Evolutionary conservation across 768 basidiomycete species (phyloP), one percentile per base, ranked within the genome.

Genomic region (Mycena kentingensis): DNA sequence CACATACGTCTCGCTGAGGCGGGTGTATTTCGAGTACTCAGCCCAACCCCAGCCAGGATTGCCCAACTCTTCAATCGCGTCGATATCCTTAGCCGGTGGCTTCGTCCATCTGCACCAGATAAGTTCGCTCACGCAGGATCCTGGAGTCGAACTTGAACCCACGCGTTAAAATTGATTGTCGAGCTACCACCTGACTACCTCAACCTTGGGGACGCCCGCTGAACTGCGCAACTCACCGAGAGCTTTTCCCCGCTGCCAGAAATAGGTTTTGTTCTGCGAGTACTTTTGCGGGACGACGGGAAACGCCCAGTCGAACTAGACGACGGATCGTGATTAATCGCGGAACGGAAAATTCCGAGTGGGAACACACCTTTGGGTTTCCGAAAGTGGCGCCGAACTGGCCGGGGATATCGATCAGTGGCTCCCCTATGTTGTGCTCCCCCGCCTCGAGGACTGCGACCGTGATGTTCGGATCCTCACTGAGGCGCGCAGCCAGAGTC

Each of bases 31-130:
- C 4, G 60, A 50, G 22, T 64, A 65, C 24, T 62, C 55, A 7
- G 66, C 59, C 64, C 69, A 72, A 27, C 65, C 70, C 72, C 72
- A 74, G 18, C 73, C 73, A 2, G 65, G 58, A 50, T 74, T 74
- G 1, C 72, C 72, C 2, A 74, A 55, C 22, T 54, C 46, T 36
- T 70, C 71, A 18, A 65, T 50, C n/a, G n/a, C n/a, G n/a, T n/a
- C n/a, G n/a, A n/a, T n/a, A n/a, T n/a, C n/a, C n/a, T n/a, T n/a
- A n/a, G n/a, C n/a, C n/a, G n/a, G n/a, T n/a, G n/a, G n/a, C n/a
- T n/a, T n/a, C n/a, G n/a, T n/a, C n/a, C n/a, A 10, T 37, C 52
- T 54, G 25, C 12, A 22, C 55, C 62, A 21, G 16, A 32, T 32
- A 8, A 32, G 31, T 32, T 16, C 16, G 31, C 31, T 8, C 16